A percentile compares a stretch with the other conserved stretches of the same genome.
Evolutionary conservation across 2,329 filamentous ascomycete genomes (phyloP).

Genomic region (Fusarium pseudocircinatum): DNA sequence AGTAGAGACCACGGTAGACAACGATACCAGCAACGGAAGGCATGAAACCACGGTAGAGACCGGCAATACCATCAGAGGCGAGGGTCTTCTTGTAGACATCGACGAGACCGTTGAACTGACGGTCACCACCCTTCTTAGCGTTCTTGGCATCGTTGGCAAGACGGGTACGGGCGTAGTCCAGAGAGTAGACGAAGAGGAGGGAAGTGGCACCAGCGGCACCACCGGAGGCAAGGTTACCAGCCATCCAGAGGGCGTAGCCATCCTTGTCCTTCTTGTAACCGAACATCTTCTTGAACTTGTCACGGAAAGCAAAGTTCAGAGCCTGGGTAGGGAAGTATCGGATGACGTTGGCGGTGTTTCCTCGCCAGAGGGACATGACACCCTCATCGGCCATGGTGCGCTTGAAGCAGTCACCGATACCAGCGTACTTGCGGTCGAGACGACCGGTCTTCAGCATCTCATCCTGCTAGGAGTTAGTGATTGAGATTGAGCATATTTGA

Average conservation of each 20-base stretch:
- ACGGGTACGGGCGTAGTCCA: conserved; percentile 99
- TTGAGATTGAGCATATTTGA: not conserved
- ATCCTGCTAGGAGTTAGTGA: conserved; percentile 72
- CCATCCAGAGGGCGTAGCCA: conserved; percentile 99
- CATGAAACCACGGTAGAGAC: conserved; percentile 99
- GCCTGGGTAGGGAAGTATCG: conserved; percentile 99
- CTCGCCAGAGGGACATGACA: conserved; percentile 96
- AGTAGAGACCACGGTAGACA: conserved; percentile 99
- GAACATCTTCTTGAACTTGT: conserved; percentile 99
- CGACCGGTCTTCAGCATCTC: conserved; percentile 99
- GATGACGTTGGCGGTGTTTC: conserved; percentile 99
- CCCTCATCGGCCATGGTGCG: conserved; percentile 92
- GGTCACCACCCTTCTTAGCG: conserved; percentile 94
- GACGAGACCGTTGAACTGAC: conserved; percentile 99
- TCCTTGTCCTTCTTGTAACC: conserved; percentile 99
- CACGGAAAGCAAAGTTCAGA: conserved; percentile 99
- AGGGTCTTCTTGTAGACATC: conserved; percentile 99
- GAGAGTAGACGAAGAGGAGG: conserved; percentile 99
- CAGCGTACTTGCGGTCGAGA: conserved; percentile 96
- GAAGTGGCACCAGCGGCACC: conserved; percentile 99
- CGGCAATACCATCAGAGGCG: conserved; percentile 96
- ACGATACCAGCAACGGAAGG: conserved; percentile 99
- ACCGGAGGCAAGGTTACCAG: conserved; percentile 99
- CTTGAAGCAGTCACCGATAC: conserved; percentile 94
- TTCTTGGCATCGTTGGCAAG: conserved; percentile 99